These are phyloP conservation scores for Solanum chaucha DNA, from an alignment of 257 asterid species.

Conservation along the genomic window DNA sequence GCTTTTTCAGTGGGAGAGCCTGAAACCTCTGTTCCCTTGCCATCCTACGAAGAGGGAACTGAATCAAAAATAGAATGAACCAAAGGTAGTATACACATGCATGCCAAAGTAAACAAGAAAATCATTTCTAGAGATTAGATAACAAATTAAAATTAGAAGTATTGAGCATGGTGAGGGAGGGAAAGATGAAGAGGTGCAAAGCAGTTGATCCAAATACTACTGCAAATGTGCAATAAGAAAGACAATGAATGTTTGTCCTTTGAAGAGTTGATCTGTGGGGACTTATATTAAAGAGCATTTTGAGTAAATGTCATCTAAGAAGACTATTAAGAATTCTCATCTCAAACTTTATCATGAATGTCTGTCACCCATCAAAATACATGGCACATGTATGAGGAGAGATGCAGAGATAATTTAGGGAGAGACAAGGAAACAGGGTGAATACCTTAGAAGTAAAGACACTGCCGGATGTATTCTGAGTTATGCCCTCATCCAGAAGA, in stretches of 20 bases:
- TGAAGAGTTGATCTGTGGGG: neutral
- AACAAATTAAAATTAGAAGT: neutral
- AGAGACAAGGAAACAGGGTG: neutral
- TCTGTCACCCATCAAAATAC: neutral
- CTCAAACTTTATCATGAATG: neutral
- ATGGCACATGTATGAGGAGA: neutral
- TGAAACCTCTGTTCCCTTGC: conserved; percentile 55
- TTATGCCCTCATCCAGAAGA: conserved; percentile 76
- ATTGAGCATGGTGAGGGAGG: neutral
- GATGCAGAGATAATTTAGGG: neutral
- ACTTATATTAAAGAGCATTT: neutral
- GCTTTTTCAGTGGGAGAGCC: conserved; percentile 99
- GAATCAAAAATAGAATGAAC: neutral
- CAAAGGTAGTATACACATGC: neutral
- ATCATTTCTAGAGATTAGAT: neutral
- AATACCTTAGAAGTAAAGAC: conserved; percentile 72
- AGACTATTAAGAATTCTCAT: neutral
- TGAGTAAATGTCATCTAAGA: neutral
- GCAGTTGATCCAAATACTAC: neutral
- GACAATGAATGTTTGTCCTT: neutral
- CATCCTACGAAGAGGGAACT: conserved; percentile 35
- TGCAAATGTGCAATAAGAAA: neutral
- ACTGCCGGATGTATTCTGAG: conserved; percentile 86
- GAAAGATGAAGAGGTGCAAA: neutral
- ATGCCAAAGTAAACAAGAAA: neutral